Evolutionary conservation across 192 early-diverging fungal species (phyloP), one percentile per base, ranked within the genome.

Genomic region (Jimgerdemannia flammicorona): DNA sequence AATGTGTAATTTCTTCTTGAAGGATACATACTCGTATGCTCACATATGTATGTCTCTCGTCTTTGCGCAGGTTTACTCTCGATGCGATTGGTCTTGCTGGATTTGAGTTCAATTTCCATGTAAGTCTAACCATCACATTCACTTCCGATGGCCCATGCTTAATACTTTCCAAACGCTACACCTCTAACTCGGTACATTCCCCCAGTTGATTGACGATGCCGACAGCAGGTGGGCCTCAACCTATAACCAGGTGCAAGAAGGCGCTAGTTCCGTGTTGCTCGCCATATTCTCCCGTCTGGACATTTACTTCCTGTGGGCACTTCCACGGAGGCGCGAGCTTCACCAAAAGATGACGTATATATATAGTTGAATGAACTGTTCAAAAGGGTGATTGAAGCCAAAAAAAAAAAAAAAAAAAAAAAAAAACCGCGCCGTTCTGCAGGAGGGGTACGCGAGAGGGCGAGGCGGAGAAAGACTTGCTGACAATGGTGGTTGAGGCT

Each of bases 381-480:
- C n/a, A 43, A 81, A 40, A 54, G 64, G 0, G 10, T 81, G 11
- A 70, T 81, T 49, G 74, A 71, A 11, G 68, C 75, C 4, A 81
- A 78, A 41, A 71, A 71, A 3, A n/a, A n/a, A n/a, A n/a, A n/a
- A n/a, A n/a, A n/a, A n/a, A n/a, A n/a, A n/a, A n/a, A n/a, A n/a
- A n/a, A n/a, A n/a, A n/a, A n/a, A n/a, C n/a, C 17, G 41, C n/a
- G 71, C 39, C 7, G 71, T 75, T 7, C 64, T 18, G 64, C 14
- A 65, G 1, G 14, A 65, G 19, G 64, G 0, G 14, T 19, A 18
- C 1, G 29, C 1, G 29, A 29, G n/a, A 64, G 4, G 71, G 64
- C 44, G 77, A 81, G 19, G 66, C 44, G 4, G 80, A 81, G 75
- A 78, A 78, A 44, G 80, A 81, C 44, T 41, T 78, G 18, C n/a